Percentiles rank a stretch among this genome's conserved stretches.
phyloP scores from a whole-genome alignment of 768 basidiomycete genomes.

The Chalciporus chontae region DNA sequence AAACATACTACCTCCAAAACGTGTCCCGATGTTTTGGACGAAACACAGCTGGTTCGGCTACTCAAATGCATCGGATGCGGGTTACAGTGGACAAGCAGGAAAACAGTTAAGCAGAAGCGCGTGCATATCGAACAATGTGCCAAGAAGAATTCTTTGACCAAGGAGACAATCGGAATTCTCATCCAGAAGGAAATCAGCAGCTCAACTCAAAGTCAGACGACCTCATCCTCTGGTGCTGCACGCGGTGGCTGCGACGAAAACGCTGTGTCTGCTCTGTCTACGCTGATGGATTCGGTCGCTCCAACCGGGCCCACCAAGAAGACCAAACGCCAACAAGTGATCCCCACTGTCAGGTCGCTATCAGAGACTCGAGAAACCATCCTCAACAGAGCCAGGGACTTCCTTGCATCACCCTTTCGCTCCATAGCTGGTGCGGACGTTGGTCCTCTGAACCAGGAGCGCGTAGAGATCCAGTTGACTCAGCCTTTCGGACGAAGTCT shows the following conservation, averaged over 20 bases:
- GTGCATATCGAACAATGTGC: conserved; percentile 67
- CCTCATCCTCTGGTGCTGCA: not conserved
- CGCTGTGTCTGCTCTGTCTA: conserved; percentile 28
- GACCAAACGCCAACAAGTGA: conserved; percentile 33
- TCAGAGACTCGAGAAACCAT: conserved; percentile 44
- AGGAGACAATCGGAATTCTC: conserved; percentile 53
- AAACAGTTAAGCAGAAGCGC: conserved; percentile 59
- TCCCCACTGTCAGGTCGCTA: conserved; percentile 45
- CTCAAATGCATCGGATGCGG: conserved; percentile 64
- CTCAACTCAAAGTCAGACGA: conserved; percentile 7
- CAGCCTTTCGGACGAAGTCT: conserved; percentile 34
- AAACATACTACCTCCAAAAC: conserved; percentile 9
- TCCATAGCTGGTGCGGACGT: conserved; percentile 1
- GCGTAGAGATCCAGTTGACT: conserved; percentile 16
- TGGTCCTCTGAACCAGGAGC: not conserved
- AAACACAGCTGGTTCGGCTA: conserved; percentile 45
- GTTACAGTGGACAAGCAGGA: conserved; percentile 64
- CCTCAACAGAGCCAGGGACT: conserved; percentile 34
- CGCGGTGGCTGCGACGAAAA: conserved; percentile 14
- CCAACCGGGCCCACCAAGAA: conserved; percentile 46
- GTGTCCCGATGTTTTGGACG: conserved; percentile 38
- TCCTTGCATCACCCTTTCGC: conserved; percentile 26
- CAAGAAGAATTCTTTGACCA: conserved; percentile 50
- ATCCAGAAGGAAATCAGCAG: conserved; percentile 46
- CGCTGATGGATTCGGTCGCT: conserved; percentile 55